Percentiles rank a stretch among this genome's conserved stretches.
phyloP scores from a whole-genome alignment of 2,329 filamentous ascomycete genomes.

The Sordariomycetes sp. region DNA sequence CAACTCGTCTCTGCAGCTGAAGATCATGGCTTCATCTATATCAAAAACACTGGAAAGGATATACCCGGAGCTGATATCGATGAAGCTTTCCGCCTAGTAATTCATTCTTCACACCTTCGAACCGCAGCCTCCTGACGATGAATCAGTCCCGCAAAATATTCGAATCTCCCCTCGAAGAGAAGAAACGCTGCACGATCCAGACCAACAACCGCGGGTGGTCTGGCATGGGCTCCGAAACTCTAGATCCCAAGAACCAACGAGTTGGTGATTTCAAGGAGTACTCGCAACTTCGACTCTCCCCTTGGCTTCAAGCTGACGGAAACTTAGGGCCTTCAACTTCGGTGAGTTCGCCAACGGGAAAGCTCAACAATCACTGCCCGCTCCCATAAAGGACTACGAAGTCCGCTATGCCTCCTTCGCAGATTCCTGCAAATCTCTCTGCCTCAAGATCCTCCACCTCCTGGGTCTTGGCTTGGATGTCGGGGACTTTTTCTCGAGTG shows the following conservation, averaged over 20 bases:
- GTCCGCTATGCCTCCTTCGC: conserved; percentile 58
- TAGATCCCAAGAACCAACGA: conserved; percentile 76
- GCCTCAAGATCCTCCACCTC: conserved; percentile 62
- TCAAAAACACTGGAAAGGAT: conserved; percentile 63
- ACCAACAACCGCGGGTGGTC: conserved; percentile 84
- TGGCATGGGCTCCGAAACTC: conserved; percentile 76
- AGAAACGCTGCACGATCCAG: conserved; percentile 64
- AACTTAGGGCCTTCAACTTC: conserved; percentile 77
- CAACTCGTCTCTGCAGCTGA: conserved; percentile 72
- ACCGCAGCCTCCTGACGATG: neutral
- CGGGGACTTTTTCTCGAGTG: conserved; percentile 43
- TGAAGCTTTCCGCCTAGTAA: conserved; percentile 65
- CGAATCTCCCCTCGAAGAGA: conserved; percentile 57
- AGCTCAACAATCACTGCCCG: conserved; percentile 69
- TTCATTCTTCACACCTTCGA: conserved; percentile 6
- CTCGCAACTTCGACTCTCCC: neutral
- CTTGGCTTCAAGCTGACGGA: conserved; percentile 3
- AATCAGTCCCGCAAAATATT: conserved; percentile 61
- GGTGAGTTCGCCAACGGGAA: conserved; percentile 62
- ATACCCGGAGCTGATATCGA: conserved; percentile 60
- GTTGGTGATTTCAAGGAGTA: conserved; percentile 85
- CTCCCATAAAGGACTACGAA: conserved; percentile 50
- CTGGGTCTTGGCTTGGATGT: conserved; percentile 69
- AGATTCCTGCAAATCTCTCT: conserved; percentile 61
- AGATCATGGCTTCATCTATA: conserved; percentile 82